Conservation (phyloP, 208 protist species). For the Endotrypanum monterogeii region DNA sequence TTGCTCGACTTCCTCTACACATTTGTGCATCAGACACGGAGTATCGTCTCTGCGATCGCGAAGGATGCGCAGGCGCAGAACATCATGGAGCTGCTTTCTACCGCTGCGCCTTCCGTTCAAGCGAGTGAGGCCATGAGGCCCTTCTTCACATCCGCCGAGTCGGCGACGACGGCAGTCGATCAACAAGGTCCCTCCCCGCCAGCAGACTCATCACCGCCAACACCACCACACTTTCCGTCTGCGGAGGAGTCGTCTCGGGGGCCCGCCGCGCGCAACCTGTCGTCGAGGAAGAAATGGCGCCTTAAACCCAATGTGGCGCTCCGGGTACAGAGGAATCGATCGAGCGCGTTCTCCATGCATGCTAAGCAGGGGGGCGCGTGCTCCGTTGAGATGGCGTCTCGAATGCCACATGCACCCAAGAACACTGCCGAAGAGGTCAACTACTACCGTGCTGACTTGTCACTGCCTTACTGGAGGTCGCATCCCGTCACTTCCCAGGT, state of each 20-base stretch:
- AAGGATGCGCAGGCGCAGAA: constrained; percentile 23
- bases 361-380: constrained; percentile 6
- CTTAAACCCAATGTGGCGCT: constrained; percentile 18
- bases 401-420: background rate
- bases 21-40: constrained; percentile 27
- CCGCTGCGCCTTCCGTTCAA: constrained; percentile 14
- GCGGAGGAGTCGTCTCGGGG: background rate
- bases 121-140: constrained; percentile 7
- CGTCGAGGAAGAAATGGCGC: constrained; percentile 26
- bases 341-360: constrained; percentile 7
- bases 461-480: constrained; percentile 36
- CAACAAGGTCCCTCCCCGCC: background rate
- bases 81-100: constrained; percentile 29
- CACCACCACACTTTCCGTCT: background rate
- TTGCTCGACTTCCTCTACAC: constrained; percentile 48
- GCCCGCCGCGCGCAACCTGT: background rate
- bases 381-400: background rate
- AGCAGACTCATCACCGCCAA: background rate
- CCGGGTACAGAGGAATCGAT: background rate
- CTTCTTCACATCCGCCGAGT: constrained; percentile 12
- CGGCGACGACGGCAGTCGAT: background rate
- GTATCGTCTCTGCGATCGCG: constrained; percentile 18
- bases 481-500: constrained; percentile 40
- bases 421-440: constrained; percentile 9
- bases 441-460: constrained; percentile 35